Percentiles rank a stretch among this genome's conserved stretches.
Evolutionary conservation across 2,329 filamentous ascomycete genomes (phyloP).

Genomic region (Fusarium succisae): DNA sequence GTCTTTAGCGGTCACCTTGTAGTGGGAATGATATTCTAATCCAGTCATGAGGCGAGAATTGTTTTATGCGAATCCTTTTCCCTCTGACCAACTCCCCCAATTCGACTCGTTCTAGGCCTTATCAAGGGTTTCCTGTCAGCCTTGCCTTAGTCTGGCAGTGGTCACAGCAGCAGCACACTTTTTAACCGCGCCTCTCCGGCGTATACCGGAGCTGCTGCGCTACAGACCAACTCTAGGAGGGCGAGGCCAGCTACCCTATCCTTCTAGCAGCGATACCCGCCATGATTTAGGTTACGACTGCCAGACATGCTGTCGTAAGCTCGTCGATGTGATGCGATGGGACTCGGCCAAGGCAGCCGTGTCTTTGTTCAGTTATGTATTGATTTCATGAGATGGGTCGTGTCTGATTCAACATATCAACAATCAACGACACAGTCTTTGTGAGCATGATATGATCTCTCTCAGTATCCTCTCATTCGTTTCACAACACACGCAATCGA

Average conservation of each 20-base stretch:
- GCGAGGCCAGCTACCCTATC: constrained; percentile 16
- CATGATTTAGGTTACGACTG: constrained; percentile 15
- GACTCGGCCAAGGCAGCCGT: constrained; percentile 1
- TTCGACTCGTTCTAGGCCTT: neutral
- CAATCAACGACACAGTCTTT: neutral
- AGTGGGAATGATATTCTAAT: neutral
- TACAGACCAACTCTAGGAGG: constrained; percentile 5
- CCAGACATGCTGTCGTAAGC: constrained; percentile 21
- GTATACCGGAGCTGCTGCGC: constrained; percentile 18
- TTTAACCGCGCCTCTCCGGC: constrained; percentile 31
- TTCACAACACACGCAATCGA: neutral
- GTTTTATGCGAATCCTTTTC: constrained; percentile 7
- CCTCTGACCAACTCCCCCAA: neutral
- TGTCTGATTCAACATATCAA: neutral
- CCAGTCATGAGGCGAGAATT: constrained; percentile 4
- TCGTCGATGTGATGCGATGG: neutral
- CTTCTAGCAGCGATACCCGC: constrained; percentile 20
- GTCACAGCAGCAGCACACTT: neutral
- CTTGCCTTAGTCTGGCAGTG: constrained; percentile 26
- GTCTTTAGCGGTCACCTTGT: neutral
- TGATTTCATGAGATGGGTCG: neutral
- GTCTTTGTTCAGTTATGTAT: constrained; percentile 19
- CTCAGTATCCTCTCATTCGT: neutral
- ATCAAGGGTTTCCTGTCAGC: constrained; percentile 15
- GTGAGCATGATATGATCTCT: neutral